phyloP scores from a whole-genome alignment of 495 filamentous ascomycete genomes.

The Oleoguttula mirabilis region DNA sequence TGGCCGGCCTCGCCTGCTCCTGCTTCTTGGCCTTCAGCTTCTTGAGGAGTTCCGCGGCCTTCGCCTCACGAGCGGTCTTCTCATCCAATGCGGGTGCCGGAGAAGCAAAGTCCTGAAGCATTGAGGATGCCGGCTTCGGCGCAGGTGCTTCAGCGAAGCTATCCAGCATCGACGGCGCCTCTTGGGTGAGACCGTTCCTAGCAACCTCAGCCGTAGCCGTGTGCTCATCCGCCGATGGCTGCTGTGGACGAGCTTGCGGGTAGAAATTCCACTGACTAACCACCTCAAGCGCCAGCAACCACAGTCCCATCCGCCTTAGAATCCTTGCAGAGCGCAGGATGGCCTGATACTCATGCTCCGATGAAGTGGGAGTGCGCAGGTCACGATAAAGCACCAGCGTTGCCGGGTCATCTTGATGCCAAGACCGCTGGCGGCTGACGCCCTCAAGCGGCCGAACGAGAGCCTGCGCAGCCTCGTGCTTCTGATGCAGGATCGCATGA shows the following conservation, averaged over 20 bases:
- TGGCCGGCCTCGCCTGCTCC: neutral
- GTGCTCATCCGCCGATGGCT: no score
- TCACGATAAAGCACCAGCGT: slow-evolving; percentile 78
- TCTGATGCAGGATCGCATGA: slow-evolving; percentile 78
- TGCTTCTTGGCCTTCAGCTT: slow-evolving; percentile 36
- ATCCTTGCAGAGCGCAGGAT: slow-evolving; percentile 77
- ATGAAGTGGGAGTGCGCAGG: slow-evolving; percentile 38
- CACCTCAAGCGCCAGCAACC: slow-evolving; percentile 77
- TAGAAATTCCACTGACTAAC: slow-evolving; percentile 72
- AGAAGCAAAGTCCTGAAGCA: slow-evolving; percentile 6
- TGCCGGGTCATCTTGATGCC: slow-evolving; percentile 51
- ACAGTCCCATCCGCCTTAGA: slow-evolving; percentile 92
- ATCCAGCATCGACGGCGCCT: slow-evolving; percentile 18
- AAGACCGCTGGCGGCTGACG: slow-evolving; percentile 4
- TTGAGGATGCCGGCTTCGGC: slow-evolving; percentile 23
- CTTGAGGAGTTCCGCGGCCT: slow-evolving; percentile 30
- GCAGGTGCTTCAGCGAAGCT: slow-evolving; percentile 17
- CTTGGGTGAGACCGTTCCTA: slow-evolving; percentile 12
- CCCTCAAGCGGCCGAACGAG: slow-evolving; percentile 44
- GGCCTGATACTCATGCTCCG: slow-evolving; percentile 80
- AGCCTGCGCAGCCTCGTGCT: slow-evolving; percentile 77
- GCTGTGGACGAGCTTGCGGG: no score
- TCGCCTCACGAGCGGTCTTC: slow-evolving; percentile 16
- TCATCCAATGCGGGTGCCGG: slow-evolving; percentile 2
- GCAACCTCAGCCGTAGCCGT: neutral